These are phyloP conservation scores for Pyricularia sp. DNA, from an alignment of 2,329 filamentous ascomycete species.

Conservation along the genomic window DNA sequence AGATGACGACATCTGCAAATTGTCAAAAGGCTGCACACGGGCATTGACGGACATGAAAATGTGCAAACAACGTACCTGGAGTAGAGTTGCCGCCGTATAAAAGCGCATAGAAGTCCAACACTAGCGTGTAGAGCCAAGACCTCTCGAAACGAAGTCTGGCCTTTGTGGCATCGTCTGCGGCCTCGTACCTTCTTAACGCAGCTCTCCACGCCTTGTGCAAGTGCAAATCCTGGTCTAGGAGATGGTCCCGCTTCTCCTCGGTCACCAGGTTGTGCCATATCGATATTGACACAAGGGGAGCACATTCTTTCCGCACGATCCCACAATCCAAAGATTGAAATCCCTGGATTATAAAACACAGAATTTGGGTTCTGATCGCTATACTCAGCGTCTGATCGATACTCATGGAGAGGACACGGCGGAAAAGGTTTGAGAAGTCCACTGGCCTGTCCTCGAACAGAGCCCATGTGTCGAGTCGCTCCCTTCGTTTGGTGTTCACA, in stretches of 20 bases:
- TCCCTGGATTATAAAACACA: slow-evolving; percentile 79
- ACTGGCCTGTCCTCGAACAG: slow-evolving; percentile 64
- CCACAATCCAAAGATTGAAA: slow-evolving; percentile 88
- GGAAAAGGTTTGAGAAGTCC: slow-evolving; percentile 82
- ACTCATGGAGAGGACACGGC: slow-evolving; percentile 76
- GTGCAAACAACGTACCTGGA: background rate
- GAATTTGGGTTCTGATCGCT: slow-evolving; percentile 63
- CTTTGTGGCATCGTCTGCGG: slow-evolving; percentile 67
- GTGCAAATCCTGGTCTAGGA: slow-evolving; percentile 59
- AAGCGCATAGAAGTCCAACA: slow-evolving; percentile 68
- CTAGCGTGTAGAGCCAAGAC: slow-evolving; percentile 79
- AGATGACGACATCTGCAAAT: slow-evolving; percentile 50
- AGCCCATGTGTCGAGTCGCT: slow-evolving; percentile 78
- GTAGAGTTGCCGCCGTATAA: slow-evolving; percentile 41
- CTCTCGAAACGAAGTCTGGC: slow-evolving; percentile 78
- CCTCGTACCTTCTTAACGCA: slow-evolving; percentile 72
- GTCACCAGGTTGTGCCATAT: slow-evolving; percentile 89
- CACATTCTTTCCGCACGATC: slow-evolving; percentile 89
- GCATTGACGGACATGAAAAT: background rate
- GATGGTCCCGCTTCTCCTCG: slow-evolving; percentile 58
- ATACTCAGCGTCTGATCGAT: slow-evolving; percentile 56
- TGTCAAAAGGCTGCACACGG: slow-evolving; percentile 6
- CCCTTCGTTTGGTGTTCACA: slow-evolving; percentile 75
- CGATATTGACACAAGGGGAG: slow-evolving; percentile 83
- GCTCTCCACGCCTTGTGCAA: slow-evolving; percentile 86